Evolutionary conservation across 768 basidiomycete genomes (phyloP).

Genomic region (Collybiopsis luxurians): DNA sequence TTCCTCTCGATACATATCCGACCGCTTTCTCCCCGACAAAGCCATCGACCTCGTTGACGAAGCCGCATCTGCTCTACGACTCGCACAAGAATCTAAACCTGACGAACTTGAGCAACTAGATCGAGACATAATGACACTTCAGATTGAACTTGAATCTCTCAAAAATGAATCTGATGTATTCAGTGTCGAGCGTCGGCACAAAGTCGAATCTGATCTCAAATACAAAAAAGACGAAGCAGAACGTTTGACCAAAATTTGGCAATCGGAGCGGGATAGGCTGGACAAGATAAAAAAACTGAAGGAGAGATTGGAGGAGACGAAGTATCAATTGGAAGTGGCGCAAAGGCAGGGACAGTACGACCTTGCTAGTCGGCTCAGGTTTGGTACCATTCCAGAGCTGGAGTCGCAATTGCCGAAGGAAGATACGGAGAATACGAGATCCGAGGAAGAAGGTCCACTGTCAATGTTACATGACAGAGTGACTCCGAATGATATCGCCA

Average conservation of each 20-base stretch:
- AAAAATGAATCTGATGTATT: conserved; percentile 88
- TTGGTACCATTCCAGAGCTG: conserved; percentile 80
- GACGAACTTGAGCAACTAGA: conserved; percentile 81
- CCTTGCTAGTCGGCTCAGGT: conserved; percentile 78
- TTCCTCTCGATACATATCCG: conserved; percentile 79
- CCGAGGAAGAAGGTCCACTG: conserved; percentile 43
- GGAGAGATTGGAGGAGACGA: conserved; percentile 75
- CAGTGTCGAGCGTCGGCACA: conserved; percentile 67
- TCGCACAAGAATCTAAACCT: conserved; percentile 88
- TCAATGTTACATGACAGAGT: conserved; percentile 83
- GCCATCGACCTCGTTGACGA: conserved; percentile 93
- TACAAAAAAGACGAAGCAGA: conserved; percentile 62
- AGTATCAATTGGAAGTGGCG: conserved; percentile 82
- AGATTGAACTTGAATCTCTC: conserved; percentile 87
- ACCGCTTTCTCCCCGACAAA: conserved; percentile 88
- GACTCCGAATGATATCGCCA: conserved; percentile 84
- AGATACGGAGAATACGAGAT: conserved; percentile 31
- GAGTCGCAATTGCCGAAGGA: conserved; percentile 66
- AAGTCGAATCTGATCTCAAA: conserved; percentile 64
- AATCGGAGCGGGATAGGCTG: conserved; percentile 72
- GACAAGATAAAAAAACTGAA: conserved; percentile 72
- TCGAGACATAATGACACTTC: conserved; percentile 78
- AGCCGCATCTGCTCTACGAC: conserved; percentile 80
- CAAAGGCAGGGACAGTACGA: conserved; percentile 90
- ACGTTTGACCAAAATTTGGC: conserved; percentile 65